Evolutionary conservation across 2,329 filamentous ascomycete genomes (phyloP).

Genomic region (Calonectria ilicicola): DNA sequence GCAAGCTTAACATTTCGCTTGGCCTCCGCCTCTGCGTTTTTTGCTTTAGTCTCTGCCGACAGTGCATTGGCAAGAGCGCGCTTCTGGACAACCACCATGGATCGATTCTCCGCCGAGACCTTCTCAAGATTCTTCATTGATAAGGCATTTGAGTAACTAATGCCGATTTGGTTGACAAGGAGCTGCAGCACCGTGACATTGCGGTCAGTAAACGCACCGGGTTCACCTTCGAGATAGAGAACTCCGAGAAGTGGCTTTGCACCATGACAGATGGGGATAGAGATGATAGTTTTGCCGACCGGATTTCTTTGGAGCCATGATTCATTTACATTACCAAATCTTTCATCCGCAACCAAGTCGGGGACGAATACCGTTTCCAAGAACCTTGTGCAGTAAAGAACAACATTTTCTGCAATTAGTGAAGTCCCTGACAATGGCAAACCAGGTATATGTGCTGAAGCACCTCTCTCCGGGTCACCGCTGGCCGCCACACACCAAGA

Average conservation of each 20-base stretch:
- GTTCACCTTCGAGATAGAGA: conserved; percentile 80
- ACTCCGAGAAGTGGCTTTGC: conserved; percentile 78
- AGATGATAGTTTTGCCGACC: conserved; percentile 79
- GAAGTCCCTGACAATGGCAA: conserved; percentile 74
- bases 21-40: conserved; percentile 80
- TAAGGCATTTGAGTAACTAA: conserved; percentile 76
- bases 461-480: conserved; percentile 77
- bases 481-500: conserved; percentile 81
- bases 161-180: conserved; percentile 82
- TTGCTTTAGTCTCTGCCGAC: conserved; percentile 81
- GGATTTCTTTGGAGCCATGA: conserved; percentile 77
- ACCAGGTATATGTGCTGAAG: conserved; percentile 74
- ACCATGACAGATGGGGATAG: conserved; percentile 83
- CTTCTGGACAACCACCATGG: conserved; percentile 83
- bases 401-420: conserved; percentile 80
- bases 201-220: conserved; percentile 82
- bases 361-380: conserved; percentile 80
- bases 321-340: conserved; percentile 80
- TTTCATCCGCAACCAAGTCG: conserved; percentile 79
- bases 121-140: conserved; percentile 79
- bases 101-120: conserved; percentile 81
- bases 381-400: conserved; percentile 82
- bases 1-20: conserved; percentile 84
- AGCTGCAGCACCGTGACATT: conserved; percentile 76
- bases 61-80: conserved; percentile 78